phyloP scores from a whole-genome alignment of 169 alveolate genomes.

The Eimeria necatrix region DNA sequence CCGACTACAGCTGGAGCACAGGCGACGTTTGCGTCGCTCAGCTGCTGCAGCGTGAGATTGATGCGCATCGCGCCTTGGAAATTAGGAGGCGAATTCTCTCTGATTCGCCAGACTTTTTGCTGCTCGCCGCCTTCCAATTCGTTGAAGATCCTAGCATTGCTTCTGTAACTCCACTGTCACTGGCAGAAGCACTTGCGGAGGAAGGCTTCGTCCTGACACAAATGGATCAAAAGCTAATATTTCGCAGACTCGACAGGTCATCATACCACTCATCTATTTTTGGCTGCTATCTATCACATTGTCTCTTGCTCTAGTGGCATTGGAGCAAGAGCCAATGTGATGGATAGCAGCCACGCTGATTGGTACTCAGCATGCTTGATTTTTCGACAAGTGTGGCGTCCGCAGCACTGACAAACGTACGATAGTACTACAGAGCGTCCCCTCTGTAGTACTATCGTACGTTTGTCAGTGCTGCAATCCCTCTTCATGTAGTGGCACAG shows the following conservation, averaged over 20 bases:
- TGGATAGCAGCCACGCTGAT: background rate
- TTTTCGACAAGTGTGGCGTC: background rate
- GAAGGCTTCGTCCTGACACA: constrained; percentile 70
- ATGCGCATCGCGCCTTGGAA: constrained; percentile 85
- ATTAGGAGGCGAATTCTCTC: constrained; percentile 84
- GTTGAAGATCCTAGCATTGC: constrained; percentile 85
- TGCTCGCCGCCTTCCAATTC: constrained; percentile 88
- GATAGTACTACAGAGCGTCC: too few relatives aligned
- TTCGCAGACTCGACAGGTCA: constrained; percentile 80
- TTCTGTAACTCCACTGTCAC: constrained; percentile 80
- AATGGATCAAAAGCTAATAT: constrained; percentile 70
- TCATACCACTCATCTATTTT: background rate
- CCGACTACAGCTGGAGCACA: constrained; percentile 32
- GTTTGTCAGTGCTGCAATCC: background rate
- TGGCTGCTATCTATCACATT: background rate
- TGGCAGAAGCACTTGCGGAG: constrained; percentile 80
- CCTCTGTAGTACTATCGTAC: background rate
- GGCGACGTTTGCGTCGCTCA: constrained; percentile 74
- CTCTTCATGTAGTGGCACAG: background rate
- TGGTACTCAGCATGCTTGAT: background rate
- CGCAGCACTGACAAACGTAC: background rate
- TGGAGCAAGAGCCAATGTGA: background rate
- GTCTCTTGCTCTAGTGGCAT: too few relatives aligned
- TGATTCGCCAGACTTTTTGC: constrained; percentile 86
- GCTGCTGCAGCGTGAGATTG: constrained; percentile 77